A percentile compares a stretch with the other conserved stretches of the same genome.
phyloP scores from a whole-genome alignment of 2,329 filamentous ascomycete species.

The Penicillium sp. region DNA sequence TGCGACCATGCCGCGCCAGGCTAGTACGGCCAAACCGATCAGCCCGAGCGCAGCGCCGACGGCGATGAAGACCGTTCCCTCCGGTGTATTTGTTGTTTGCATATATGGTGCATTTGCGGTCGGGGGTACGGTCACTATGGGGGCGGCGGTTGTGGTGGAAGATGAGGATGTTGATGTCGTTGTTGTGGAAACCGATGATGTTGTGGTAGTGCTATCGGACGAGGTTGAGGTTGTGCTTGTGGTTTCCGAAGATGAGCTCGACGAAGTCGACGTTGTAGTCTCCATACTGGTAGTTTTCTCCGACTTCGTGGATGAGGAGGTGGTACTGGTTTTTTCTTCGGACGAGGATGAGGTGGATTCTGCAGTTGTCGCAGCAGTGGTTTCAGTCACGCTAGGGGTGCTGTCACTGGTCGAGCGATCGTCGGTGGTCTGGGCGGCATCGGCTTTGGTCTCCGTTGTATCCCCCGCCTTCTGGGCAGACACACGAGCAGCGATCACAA shows the following conservation, averaged over 20 bases:
- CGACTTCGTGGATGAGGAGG: slow-evolving; percentile 19
- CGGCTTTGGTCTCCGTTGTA: slow-evolving; percentile 17
- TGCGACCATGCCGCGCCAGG: slow-evolving; percentile 86
- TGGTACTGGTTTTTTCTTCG: slow-evolving; percentile 4
- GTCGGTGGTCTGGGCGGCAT: slow-evolving; percentile 27
- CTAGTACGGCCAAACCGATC: slow-evolving; percentile 77
- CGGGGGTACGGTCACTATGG: slow-evolving; percentile 77
- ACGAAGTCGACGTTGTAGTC: slow-evolving; percentile 22
- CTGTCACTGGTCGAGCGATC: slow-evolving; percentile 28
- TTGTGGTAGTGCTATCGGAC: slow-evolving; percentile 22
- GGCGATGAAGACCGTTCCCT: slow-evolving; percentile 94
- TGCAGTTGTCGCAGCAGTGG: slow-evolving; percentile 14
- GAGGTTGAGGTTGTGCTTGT: slow-evolving; percentile 27
- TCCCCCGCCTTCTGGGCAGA: slow-evolving; percentile 22
- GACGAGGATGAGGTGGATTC: slow-evolving; percentile 22
- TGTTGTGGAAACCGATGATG: slow-evolving; percentile 28
- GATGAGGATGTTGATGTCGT: slow-evolving; percentile 51
- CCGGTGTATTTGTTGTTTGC: slow-evolving; percentile 80
- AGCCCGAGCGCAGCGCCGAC: slow-evolving; percentile 88
- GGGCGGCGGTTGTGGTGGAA: slow-evolving; percentile 63
- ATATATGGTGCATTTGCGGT: slow-evolving; percentile 88
- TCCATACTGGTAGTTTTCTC: slow-evolving; percentile 17
- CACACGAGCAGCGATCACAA: slow-evolving; percentile 21
- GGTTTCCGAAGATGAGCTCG: slow-evolving; percentile 28
- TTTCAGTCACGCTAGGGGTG: slow-evolving; percentile 23